Base-by-base conservation (phyloP, 1,139 yeast species). In the Yamadazyma triangularis region DNA sequence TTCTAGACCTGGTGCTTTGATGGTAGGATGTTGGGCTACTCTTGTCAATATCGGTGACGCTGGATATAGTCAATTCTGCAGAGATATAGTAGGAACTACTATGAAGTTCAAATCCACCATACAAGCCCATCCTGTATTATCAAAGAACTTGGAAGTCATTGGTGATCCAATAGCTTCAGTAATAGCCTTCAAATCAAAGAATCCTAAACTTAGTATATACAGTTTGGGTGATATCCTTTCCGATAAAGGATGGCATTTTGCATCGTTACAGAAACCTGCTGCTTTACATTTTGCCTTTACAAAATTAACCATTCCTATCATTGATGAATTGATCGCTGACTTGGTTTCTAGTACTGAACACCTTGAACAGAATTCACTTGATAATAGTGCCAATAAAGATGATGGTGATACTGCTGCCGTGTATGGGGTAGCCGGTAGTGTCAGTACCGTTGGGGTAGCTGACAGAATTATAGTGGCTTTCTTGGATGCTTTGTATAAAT, bases 1-100 rank as follows among this genome's bases (percentile, higher is more conserved):
- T 1, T 86, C 96, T 8, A 76, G 97, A 42, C 97, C 97, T 0
- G 98, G 98, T 32, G 97, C 97, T 0, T 65, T 91, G 30, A 85
- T 88, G 72, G 97, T 84, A 11, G 97, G 96, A 0, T 89, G 97
- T 53, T 91, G 97, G 97, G 94, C 96, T 1, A 88, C 96, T 0
- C 62, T 91, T 66, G 60, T 89, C 30, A 69, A 71, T 41, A 69
- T 88, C 35, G 98, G 98, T 24, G 77, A 73, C 35, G 73, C 75
- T 10, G 97, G 97, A 0, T 91, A 91, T 55, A 64, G 59, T 7
- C 52, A 78, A 38, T 72, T 79, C 3, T 82, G 95, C 42, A 59
- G 56, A 34, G 77, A 75, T 12, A 89, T 91, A 33, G 79, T 87
- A 3, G 50, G 60, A 8, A 75, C 89, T 3, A 75, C 94, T 4